Percentiles rank a stretch among this genome's conserved stretches.
Evolutionary conservation across 768 basidiomycete species (phyloP).

Genomic region (Hypholoma sublateritium): DNA sequence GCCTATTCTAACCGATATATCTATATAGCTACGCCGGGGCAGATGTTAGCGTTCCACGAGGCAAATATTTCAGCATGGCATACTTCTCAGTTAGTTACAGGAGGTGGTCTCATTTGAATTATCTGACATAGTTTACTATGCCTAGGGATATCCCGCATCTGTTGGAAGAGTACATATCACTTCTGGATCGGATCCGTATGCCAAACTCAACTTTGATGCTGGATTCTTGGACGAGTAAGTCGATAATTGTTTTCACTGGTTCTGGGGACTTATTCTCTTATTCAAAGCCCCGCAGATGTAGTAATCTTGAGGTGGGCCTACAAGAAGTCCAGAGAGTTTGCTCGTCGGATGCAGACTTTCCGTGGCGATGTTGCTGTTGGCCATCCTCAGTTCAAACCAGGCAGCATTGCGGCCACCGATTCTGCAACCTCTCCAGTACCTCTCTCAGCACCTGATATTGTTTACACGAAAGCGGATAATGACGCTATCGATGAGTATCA

Average conservation of each 20-base stretch:
- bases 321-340: constrained; percentile 54
- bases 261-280: neutral
- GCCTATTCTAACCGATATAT: neutral
- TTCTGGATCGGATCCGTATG: constrained; percentile 38
- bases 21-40: constrained; percentile 19
- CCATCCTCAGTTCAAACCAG: constrained; percentile 36
- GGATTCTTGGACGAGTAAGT: constrained; percentile 45
- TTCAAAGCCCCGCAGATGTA: constrained; percentile 40
- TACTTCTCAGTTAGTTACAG: constrained; percentile 16
- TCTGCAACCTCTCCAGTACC: constrained; percentile 28
- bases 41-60: constrained; percentile 13
- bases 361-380: constrained; percentile 35
- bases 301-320: constrained; percentile 49
- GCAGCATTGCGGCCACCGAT: constrained; percentile 30
- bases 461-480: constrained; percentile 41
- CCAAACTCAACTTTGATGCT: constrained; percentile 43
- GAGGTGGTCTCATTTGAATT: neutral
- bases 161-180: constrained; percentile 49
- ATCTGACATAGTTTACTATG: neutral
- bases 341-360: constrained; percentile 50
- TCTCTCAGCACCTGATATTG: constrained; percentile 34
- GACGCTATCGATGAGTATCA: constrained; percentile 40
- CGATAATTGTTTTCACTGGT: neutral
- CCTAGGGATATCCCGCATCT: constrained; percentile 46
- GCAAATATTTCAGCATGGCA: constrained; percentile 21